Base-by-base conservation (phyloP, 164 flowering plant species). In the Piper betle region DNA sequence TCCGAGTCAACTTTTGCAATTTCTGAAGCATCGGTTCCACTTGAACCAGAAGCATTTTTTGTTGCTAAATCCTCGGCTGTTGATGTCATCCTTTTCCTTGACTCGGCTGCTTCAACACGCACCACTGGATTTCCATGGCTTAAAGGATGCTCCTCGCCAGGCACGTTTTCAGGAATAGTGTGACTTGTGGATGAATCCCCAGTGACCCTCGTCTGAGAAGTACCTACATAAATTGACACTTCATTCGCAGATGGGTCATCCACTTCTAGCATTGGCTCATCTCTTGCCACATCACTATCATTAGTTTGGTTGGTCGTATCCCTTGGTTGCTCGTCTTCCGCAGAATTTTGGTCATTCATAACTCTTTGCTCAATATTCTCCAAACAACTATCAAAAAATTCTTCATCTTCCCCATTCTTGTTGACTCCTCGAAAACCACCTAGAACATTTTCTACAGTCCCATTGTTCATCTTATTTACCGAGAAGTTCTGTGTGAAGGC, bases 361-460 rank as follows among this genome's bases (percentile, higher is more conserved):
- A 64, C 82, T 13, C 58, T 52, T 64, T 74, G 84, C 61, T 72
- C 73, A 11, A 62, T 78, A 50, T 69, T 74, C 52, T 65, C 79
- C 25, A 77, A 58, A 86, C 84, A 81, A 50, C 69, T 75, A 6
- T 66, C 64, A 59, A 66, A 72, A 43, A 80, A 71, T 37, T 78
- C 82, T 65, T 79, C 88, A 64, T 74, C 79, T 20, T 66, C 58
- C 25, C 76, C 78, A 40, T 67, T 60, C 39, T 64, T 73, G 33
- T 37, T 53, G 7, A 42, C 64, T 37, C 78, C 70, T 13, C 52
- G 63, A 9, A 57, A 19, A 52, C 72, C 74, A 69, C 66, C 63
- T 17, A 69, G 39, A 68, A 67, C n/a, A 33, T 62, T 73, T 15
- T 75, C 76, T 4, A 69, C 62, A 25, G 65, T 66, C 50, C 62